Base-by-base conservation (phyloP, 2,329 filamentous ascomycete species). In the Fusarium nelsonii region DNA sequence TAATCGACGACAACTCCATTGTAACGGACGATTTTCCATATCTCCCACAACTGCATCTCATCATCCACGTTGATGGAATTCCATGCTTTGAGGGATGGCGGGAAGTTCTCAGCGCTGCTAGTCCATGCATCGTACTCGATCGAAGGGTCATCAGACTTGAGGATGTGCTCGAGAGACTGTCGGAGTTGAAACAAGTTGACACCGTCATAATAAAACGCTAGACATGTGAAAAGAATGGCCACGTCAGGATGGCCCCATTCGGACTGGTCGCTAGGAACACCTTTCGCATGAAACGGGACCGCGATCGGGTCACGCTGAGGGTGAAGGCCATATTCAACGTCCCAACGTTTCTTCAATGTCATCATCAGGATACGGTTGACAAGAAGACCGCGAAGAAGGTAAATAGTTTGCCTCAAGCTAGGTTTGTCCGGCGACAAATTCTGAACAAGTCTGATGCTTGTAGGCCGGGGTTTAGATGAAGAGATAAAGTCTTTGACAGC, bases 181-280 rank as follows among this genome's bases (percentile, higher is more conserved):
- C 79, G 80, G 0, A 90, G 79, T 54, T 91, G 87, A 0, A 74
- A 54, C 3, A 80, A 62, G 3, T 59, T 82, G 0, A 91, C 75
- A 0, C 90, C 90, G 2, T 81, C 76, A 50, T 92, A 90, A 70
- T 93, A 93, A 70, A 91, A 92, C 0, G 85, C 83, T 0, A 94
- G 77, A 12, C 86, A 89, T 0, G 91, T 93, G 6, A 93, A 81
- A 0, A 89, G 46, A 8, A 93, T 90, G 0, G 87, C 83, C 0
- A 92, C 88, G 70, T 93, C 84, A 0, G 90, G 89, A 68, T 93
- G 90, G 0, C 88, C 88, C 77, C 86, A 93, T 71, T 93, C 91
- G 0, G 89, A 87, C 20, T 87, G 83, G 0, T 87, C 84, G 0
- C 85, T 85, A 0, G 91, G 90, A 0, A 84, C 81, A 7, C 90